Evolutionary conservation across 78 protist species (phyloP).

Genomic region (Speleostelium caveatum): DNA sequence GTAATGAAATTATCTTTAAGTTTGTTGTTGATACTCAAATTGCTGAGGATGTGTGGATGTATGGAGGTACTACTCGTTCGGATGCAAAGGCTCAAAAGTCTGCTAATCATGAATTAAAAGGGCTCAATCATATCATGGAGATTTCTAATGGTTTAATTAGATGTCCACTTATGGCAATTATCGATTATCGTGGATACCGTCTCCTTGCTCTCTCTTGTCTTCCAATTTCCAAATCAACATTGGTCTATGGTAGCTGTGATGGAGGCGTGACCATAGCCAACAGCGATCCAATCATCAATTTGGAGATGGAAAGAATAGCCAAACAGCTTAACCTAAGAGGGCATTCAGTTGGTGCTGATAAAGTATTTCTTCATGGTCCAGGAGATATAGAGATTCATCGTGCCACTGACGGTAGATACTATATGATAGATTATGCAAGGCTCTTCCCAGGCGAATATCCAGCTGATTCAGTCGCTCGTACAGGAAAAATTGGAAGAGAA

Average conservation of each 20-base stretch:
- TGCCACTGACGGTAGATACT: conserved; percentile 47
- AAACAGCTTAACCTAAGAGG: conserved; percentile 26
- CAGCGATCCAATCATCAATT: background rate
- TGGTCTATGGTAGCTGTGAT: conserved; percentile 79
- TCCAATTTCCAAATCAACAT: conserved; percentile 52
- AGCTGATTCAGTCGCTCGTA: background rate
- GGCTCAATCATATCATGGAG: conserved; percentile 55
- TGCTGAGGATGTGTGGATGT: conserved; percentile 65
- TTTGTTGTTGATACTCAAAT: conserved; percentile 67
- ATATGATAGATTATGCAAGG: conserved; percentile 76
- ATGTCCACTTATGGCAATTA: conserved; percentile 64
- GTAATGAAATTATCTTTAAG: conserved; percentile 64
- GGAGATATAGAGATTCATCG: conserved; percentile 73
- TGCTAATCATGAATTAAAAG: conserved; percentile 70
- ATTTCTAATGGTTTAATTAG: conserved; percentile 12
- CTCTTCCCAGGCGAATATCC: conserved; percentile 55
- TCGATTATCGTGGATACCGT: conserved; percentile 64
- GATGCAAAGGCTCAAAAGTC: conserved; percentile 69
- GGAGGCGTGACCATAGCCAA: conserved; percentile 56
- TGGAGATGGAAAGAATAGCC: conserved; percentile 51
- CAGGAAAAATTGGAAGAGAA: conserved; percentile 59
- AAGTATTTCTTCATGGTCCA: conserved; percentile 44
- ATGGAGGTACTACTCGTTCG: conserved; percentile 34
- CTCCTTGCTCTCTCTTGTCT: conserved; percentile 40
- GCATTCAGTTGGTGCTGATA: conserved; percentile 30